Evolutionary conservation across 768 basidiomycete genomes (phyloP).

Genomic region (Tulasnella sp.): DNA sequence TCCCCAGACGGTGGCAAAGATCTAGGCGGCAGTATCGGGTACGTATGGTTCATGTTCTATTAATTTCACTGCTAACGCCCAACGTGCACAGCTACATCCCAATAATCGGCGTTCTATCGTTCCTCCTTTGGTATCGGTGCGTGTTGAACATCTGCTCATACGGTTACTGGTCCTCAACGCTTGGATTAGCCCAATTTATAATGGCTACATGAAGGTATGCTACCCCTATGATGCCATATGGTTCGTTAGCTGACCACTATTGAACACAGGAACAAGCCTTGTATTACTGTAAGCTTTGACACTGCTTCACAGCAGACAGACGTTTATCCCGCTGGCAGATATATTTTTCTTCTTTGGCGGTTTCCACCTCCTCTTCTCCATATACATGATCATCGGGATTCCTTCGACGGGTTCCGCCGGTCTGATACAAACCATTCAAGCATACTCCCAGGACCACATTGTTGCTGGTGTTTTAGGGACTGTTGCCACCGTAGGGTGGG

Average conservation of each 20-base stretch:
- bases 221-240: not conserved
- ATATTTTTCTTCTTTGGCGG: slow-evolving; percentile 94
- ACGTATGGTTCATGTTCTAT: slow-evolving; percentile 26
- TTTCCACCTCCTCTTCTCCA: slow-evolving; percentile 83
- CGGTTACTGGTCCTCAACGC: not conserved
- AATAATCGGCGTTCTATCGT: slow-evolving; percentile 65
- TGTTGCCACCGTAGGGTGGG: slow-evolving; percentile 79
- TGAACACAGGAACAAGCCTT: slow-evolving; percentile 68
- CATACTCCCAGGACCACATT: slow-evolving; percentile 58
- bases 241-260: not conserved
- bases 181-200: slow-evolving; percentile 72
- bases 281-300: slow-evolving; percentile 64
- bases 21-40: slow-evolving; percentile 75
- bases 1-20: slow-evolving; percentile 63
- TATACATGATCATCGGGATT: slow-evolving; percentile 94
- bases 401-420: slow-evolving; percentile 88
- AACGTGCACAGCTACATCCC: slow-evolving; percentile 52
- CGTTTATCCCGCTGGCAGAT: slow-evolving; percentile 38
- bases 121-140: slow-evolving; percentile 91
- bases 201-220: slow-evolving; percentile 88
- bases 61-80: slow-evolving; percentile 17
- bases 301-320: not conserved
- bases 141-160: slow-evolving; percentile 22
- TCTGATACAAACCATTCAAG: slow-evolving; percentile 80
- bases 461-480: slow-evolving; percentile 71